A percentile compares a stretch with the other conserved stretches of the same genome.
These are phyloP conservation scores for Epipyxis sp. DNA, from an alignment of 108 stramenopile genomes.

Conservation along the genomic window DNA sequence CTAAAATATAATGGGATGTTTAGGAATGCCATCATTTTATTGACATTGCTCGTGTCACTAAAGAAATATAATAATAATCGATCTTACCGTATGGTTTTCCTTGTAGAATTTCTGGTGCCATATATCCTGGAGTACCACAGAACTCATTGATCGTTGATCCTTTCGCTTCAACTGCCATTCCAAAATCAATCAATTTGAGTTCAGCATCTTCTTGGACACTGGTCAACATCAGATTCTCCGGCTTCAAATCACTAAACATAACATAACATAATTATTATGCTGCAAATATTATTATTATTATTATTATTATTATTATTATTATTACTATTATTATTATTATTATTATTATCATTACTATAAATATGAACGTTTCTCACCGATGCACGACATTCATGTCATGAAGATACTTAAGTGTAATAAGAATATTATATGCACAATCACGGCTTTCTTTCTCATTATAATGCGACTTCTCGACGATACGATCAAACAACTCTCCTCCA, in stretches of 20 bases:
- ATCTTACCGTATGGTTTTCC: constrained; percentile 73
- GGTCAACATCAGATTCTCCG: constrained; percentile 43
- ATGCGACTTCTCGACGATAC: constrained; percentile 79
- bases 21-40: no score
- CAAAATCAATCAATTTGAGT: constrained; percentile 45
- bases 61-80: no score
- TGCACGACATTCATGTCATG: constrained; percentile 72
- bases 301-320: no score
- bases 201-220: constrained; percentile 16
- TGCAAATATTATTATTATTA: no score
- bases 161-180: constrained; percentile 24
- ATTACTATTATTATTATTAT: constrained; percentile 37
- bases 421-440: constrained; percentile 67
- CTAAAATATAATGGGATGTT: no score
- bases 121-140: constrained; percentile 51
- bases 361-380: no score
- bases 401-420: constrained; percentile 73
- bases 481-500: constrained; percentile 93
- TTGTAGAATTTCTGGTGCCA: constrained; percentile 52
- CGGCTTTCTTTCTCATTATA: constrained; percentile 91
- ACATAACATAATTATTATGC: no score
- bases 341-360: no score
- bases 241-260: constrained; percentile 50
- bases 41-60: no score
- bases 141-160: constrained; percentile 45